These are phyloP conservation scores for Talaromyces sp. DNA, from an alignment of 2,329 filamentous ascomycete genomes.

Conservation along the genomic window DNA sequence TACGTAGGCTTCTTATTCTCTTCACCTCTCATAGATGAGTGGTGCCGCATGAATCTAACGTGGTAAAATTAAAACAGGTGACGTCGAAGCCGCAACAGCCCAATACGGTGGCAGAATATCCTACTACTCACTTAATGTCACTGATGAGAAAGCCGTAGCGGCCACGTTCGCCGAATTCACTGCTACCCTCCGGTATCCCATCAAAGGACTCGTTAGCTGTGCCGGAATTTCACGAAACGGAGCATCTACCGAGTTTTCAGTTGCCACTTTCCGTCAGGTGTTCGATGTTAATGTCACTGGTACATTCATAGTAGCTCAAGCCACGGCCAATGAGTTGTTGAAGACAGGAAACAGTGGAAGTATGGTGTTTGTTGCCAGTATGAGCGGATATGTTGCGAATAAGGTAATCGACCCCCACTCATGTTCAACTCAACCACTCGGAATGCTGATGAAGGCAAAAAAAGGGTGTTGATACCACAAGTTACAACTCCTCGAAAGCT, in stretches of 20 bases:
- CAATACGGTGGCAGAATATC: constrained; percentile 9
- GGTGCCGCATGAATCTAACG: no score
- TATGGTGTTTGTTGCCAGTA: constrained; percentile 19
- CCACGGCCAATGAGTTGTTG: constrained; percentile 12
- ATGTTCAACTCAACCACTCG: neutral
- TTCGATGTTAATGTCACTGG: constrained; percentile 23
- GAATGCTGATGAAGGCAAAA: no score
- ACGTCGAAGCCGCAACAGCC: no score
- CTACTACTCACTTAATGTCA: constrained; percentile 22
- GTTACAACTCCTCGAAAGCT: constrained; percentile 46
- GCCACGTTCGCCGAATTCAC: constrained; percentile 17
- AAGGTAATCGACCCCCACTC: constrained; percentile 15
- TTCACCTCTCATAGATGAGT: no score
- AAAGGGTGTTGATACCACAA: constrained; percentile 15
- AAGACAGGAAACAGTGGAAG: constrained; percentile 6
- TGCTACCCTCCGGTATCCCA: constrained; percentile 18
- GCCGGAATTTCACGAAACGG: constrained; percentile 28
- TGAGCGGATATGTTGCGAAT: constrained; percentile 18
- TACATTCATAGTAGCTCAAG: constrained; percentile 12
- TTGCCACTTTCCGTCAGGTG: constrained; percentile 19
- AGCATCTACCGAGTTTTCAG: constrained; percentile 22
- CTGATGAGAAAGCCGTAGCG: constrained; percentile 14
- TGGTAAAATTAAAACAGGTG: no score
- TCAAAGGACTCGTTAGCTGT: constrained; percentile 29
- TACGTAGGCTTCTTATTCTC: no score